Percentiles rank a stretch among this genome's conserved stretches.
These are phyloP conservation scores for Earliella scabrosa DNA, from an alignment of 1,284 basidiomycete species.

Conservation along the genomic window DNA sequence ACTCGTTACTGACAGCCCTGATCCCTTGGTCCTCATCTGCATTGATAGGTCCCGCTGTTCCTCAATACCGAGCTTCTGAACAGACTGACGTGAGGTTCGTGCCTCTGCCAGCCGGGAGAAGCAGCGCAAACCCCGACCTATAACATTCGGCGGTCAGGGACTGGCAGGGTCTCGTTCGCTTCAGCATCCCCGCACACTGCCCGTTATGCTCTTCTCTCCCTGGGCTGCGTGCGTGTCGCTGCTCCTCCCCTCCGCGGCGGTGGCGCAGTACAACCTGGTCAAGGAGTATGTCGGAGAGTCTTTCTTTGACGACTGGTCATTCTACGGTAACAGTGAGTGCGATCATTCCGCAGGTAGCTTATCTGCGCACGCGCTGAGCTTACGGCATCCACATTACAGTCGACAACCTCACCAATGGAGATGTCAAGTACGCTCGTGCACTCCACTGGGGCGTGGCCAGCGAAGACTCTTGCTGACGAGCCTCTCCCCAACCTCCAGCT, in stretches of 20 bases:
- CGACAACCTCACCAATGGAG: constrained; percentile 75
- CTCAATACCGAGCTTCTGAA: constrained; percentile 6
- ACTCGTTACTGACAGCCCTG: constrained; percentile 16
- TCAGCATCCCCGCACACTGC: constrained; percentile 3
- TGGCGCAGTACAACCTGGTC: constrained; percentile 36
- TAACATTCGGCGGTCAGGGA: constrained; percentile 15
- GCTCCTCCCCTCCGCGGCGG: constrained; percentile 23
- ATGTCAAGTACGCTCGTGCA: constrained; percentile 50
- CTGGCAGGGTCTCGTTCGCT: constrained; percentile 1
- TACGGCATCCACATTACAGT: constrained; percentile 38
- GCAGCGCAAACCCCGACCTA: constrained; percentile 17
- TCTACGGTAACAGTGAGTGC: constrained; percentile 39
- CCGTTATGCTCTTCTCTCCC: constrained; percentile 19
- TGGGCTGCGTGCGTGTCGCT: constrained; percentile 13
- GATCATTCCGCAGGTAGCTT: not conserved
- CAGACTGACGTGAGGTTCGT: not conserved
- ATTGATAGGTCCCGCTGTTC: not conserved
- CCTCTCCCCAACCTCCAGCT: constrained; percentile 43
- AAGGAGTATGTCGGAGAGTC: constrained; percentile 40
- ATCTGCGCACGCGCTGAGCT: not conserved
- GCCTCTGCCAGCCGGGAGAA: constrained; percentile 14
- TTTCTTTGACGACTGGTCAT: constrained; percentile 47
- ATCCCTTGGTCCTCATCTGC: constrained; percentile 6
- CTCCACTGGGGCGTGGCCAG: not conserved
- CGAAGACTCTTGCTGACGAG: not conserved